Conservation (phyloP, 257 asterid genomes). For the Gentiana macrophylla region DNA sequence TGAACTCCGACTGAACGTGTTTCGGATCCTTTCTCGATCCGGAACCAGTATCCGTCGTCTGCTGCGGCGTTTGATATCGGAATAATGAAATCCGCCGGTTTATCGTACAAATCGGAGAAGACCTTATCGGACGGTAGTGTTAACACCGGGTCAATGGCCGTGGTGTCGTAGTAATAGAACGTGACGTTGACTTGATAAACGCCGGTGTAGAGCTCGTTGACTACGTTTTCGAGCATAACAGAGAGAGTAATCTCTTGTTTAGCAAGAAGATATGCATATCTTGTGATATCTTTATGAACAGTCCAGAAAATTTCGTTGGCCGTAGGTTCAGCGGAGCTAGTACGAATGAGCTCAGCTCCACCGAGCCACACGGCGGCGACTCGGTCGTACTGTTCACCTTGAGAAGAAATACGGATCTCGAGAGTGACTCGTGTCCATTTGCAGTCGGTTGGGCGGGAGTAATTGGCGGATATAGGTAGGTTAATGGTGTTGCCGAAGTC, state of each 20-base stretch:
- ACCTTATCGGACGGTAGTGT: slow-evolving; percentile 17
- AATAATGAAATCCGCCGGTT: slow-evolving; percentile 67
- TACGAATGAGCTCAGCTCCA: slow-evolving; percentile 79
- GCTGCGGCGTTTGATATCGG: slow-evolving; percentile 57
- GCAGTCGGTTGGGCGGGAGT: slow-evolving; percentile 56
- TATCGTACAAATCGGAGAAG: slow-evolving; percentile 40
- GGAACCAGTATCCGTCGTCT: slow-evolving; percentile 61
- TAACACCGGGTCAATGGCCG: neutral
- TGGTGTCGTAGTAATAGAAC: slow-evolving; percentile 38
- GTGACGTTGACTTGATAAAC: slow-evolving; percentile 44
- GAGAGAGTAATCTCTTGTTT: slow-evolving; percentile 43
- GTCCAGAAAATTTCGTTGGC: slow-evolving; percentile 52
- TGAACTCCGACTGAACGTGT: slow-evolving; percentile 26
- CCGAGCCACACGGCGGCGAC: slow-evolving; percentile 78
- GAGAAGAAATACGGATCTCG: slow-evolving; percentile 18
- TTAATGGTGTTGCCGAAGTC: slow-evolving; percentile 50
- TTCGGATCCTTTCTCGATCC: slow-evolving; percentile 39
- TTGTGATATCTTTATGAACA: slow-evolving; percentile 59
- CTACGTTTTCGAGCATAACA: slow-evolving; percentile 72
- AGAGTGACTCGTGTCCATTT: slow-evolving; percentile 54
- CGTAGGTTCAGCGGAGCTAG: slow-evolving; percentile 80
- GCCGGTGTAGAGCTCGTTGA: slow-evolving; percentile 54
- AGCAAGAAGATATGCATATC: slow-evolving; percentile 48
- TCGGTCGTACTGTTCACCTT: slow-evolving; percentile 36
- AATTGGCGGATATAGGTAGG: slow-evolving; percentile 36